A percentile compares a stretch with the other conserved stretches of the same genome.
Evolutionary conservation across 148 eudicot species (phyloP).

Genomic region (Amaranthus hypochondriacus): DNA sequence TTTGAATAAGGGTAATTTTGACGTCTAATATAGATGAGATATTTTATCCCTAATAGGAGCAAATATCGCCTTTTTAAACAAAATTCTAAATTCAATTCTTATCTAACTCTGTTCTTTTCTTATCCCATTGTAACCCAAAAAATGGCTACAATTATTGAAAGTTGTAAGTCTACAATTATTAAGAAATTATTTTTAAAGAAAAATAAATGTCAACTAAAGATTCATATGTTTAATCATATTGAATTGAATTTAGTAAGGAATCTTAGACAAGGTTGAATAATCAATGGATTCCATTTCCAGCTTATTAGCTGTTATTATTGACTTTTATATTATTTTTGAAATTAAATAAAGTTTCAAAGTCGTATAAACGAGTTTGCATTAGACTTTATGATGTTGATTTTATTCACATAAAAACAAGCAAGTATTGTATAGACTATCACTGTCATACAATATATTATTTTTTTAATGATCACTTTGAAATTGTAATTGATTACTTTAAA

Average conservation of each 20-base stretch:
- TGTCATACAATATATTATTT: too few relatives aligned
- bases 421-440: too few relatives aligned
- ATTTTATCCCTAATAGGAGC: too few relatives aligned
- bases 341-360: neutral
- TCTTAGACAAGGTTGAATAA: neutral
- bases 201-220: slow-evolving; percentile 2
- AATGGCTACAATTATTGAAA: too few relatives aligned
- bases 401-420: neutral
- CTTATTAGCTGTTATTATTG: neutral
- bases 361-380: neutral
- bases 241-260: neutral
- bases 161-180: neutral
- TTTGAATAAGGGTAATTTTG: too few relatives aligned
- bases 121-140: too few relatives aligned
- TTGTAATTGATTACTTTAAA: too few relatives aligned
- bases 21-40: too few relatives aligned
- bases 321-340: neutral
- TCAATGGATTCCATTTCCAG: neutral
- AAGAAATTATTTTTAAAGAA: neutral
- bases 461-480: too few relatives aligned
- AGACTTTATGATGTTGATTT: slow-evolving; percentile 11
- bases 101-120: too few relatives aligned
- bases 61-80: too few relatives aligned
- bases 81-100: too few relatives aligned
- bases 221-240: neutral